Base-by-base conservation (phyloP, 805 yeast species). In the Candida patagonica region DNA sequence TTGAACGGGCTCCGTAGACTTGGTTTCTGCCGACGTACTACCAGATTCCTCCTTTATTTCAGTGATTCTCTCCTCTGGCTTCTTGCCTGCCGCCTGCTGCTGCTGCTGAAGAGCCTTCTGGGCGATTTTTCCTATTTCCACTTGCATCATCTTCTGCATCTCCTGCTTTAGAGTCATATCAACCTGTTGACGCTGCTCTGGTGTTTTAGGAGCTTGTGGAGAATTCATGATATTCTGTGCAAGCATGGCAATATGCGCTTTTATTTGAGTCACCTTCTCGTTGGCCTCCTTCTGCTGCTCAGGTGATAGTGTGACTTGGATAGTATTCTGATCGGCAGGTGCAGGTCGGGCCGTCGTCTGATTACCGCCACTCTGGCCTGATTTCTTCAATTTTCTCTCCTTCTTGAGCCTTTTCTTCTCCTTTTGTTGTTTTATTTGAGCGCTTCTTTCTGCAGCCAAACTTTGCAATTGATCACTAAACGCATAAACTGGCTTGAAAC, bases 401-500 rank as follows among this genome's bases (percentile, higher is more conserved):
- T 42, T 46, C 47, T 48, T 46, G 44, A 43, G 42, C 50, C 45
- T 47, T 44, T 44, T 46, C 43, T 46, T 48, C 15, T 39, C 42
- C 41, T 44, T 43, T 38, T 24, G 21, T 25, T 31, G 19, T 17
- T 31, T 23, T 9, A 22, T 30, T 12, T 37, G 35, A 7, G 35
- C 30, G 23, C 9, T 26, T 24, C 36, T 26, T 27, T 30, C 15
- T 5, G 19, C 19, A 8, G 23, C 25, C 12, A 31, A n/a, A 47
- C 49, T 19, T 41, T 35, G 26, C 33, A 44, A 10, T 31, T 41
- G 24, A 37, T 26, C 80, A 48, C 80, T 85, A 83, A 87, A 87
- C 2, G 78, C 92, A 56, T 82, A 92, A n/a, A 80, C 50, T 3
- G 98, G 98, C 49, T 71, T 71, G 67, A 92, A 92, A 67, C 95